phyloP scores from a whole-genome alignment of 2,329 filamentous ascomycete genomes.

The Aspergillus sp. region DNA sequence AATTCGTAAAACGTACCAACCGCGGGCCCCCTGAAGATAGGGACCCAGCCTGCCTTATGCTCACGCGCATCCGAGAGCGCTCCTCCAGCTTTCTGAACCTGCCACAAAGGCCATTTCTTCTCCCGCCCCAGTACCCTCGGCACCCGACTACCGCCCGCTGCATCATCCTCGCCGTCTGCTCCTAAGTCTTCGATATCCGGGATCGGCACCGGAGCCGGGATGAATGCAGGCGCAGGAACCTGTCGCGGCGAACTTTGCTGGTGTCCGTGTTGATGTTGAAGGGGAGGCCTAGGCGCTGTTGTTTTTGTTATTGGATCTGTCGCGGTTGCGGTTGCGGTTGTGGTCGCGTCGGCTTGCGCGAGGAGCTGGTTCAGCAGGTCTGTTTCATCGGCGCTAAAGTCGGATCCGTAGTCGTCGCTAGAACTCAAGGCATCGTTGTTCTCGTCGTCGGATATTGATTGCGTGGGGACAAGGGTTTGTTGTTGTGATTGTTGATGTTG shows the following conservation, averaged over 20 bases:
- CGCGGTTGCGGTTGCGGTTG: slow-evolving; percentile 12
- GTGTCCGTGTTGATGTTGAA: not conserved
- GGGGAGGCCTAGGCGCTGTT: too few species aligned
- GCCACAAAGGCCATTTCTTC: slow-evolving; percentile 34
- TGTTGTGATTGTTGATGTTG: not conserved
- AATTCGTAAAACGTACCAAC: slow-evolving; percentile 28
- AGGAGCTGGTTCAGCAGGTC: slow-evolving; percentile 54
- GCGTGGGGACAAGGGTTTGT: slow-evolving; percentile 11
- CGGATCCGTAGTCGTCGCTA: slow-evolving; percentile 63
- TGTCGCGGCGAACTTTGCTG: slow-evolving; percentile 22
- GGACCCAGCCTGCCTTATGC: slow-evolving; percentile 26
- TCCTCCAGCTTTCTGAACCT: slow-evolving; percentile 14
- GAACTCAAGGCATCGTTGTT: not conserved
- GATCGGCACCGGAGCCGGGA: slow-evolving; percentile 12
- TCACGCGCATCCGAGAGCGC: slow-evolving; percentile 16
- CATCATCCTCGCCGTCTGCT: slow-evolving; percentile 31
- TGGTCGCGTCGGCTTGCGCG: slow-evolving; percentile 40
- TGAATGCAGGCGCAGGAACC: not conserved
- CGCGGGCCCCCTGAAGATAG: slow-evolving; percentile 26
- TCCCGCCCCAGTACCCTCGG: slow-evolving; percentile 45
- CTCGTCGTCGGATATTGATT: slow-evolving; percentile 11
- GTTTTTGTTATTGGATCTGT: not conserved
- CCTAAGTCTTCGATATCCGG: slow-evolving; percentile 44
- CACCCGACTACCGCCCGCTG: slow-evolving; percentile 34
- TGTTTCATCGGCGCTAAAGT: slow-evolving; percentile 60